Percentiles rank a stretch among this genome's conserved stretches.
Evolutionary conservation across 1,284 basidiomycete genomes (phyloP).

Genomic region (Malassezia vespertilionis): DNA sequence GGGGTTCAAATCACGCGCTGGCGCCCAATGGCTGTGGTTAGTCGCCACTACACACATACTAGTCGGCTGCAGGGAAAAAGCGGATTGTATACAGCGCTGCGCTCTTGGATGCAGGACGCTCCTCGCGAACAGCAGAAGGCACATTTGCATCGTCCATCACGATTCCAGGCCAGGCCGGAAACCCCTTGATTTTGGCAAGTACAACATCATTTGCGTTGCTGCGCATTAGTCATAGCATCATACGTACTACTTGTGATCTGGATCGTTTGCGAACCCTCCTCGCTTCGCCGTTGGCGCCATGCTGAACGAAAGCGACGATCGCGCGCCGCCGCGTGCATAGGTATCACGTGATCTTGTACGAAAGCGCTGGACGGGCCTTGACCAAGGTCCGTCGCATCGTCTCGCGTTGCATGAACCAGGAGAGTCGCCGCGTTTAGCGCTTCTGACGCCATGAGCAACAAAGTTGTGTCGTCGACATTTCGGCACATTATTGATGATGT

Average conservation of each 20-base stretch:
- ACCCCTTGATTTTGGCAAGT: slow-evolving; percentile 83
- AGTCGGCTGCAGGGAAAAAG: slow-evolving; percentile 84
- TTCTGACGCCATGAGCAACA: slow-evolving; percentile 19
- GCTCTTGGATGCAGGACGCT: slow-evolving; percentile 63
- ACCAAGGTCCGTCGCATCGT: too few species aligned
- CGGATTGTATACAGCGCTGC: slow-evolving; percentile 63
- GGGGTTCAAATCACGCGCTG: slow-evolving; percentile 67
- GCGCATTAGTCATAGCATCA: background rate
- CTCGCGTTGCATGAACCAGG: background rate
- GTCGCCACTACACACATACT: slow-evolving; percentile 55
- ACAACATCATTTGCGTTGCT: slow-evolving; percentile 61
- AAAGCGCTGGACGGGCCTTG: too few species aligned
- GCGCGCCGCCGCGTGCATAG: too few species aligned
- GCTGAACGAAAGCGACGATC: too few species aligned
- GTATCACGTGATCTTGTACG: too few species aligned
- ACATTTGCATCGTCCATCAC: slow-evolving; percentile 65
- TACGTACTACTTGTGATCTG: slow-evolving; percentile 4
- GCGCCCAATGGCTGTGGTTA: slow-evolving; percentile 65
- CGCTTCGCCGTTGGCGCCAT: too few species aligned
- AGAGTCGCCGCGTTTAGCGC: background rate
- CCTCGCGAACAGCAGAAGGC: slow-evolving; percentile 56
- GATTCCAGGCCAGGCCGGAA: slow-evolving; percentile 80
- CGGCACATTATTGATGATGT: slow-evolving; percentile 94
- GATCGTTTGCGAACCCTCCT: too few species aligned
- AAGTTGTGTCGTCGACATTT: slow-evolving; percentile 61